Base-by-base conservation (phyloP, 768 basidiomycete species). In the Boletus sensibilis region DNA sequence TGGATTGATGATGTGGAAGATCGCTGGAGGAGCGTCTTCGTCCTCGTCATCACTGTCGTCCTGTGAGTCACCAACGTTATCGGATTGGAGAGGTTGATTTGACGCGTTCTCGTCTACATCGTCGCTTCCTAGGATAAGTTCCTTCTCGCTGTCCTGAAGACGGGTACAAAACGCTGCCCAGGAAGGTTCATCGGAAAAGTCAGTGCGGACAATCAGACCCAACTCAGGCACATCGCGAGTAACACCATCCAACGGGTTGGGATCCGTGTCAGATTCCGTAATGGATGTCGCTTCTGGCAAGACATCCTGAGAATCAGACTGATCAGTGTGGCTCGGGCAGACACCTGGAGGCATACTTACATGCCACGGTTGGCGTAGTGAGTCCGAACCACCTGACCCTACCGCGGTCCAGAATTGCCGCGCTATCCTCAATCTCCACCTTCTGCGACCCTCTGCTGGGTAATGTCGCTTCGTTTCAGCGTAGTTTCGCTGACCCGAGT, bases 201-300 rank as follows among this genome's bases (percentile, higher is more conserved):
- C 88, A 11, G 89, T 86, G 38, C 90, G 84, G n/a, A 92, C 66
- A 44, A 92, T 66, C 56, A 91, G 63, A 14, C 88, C 88, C 40
- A 83, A 63, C 54, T 82, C 81, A 1, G 76, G 76, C 8, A 73
- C 77, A 23, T 82, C 76, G 21, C 74, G 68, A 33, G 80, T 60
- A 48, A 74, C 58, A 12, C 64, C 66, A 67, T 89, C 87, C 56
- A 81, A 65, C 2, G 81, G 81, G 68, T 90, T 88, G 10, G 68
- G 66, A 64, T 86, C 86, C 8, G 56, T 64, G 39, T 60, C 56
- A 51, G 66, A 69, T 44, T 69, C 69, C 33, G 62, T 64, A 40
- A 52, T 49, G 4, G 61, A 58, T 12, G 66, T 64, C 33, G 51
- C 51, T 23, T 57, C 64, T 16, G 58, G 52, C 14, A 33, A 38